These are phyloP conservation scores for Zalaria sp. DNA, from an alignment of 2,329 filamentous ascomycete genomes.

Conservation along the genomic window DNA sequence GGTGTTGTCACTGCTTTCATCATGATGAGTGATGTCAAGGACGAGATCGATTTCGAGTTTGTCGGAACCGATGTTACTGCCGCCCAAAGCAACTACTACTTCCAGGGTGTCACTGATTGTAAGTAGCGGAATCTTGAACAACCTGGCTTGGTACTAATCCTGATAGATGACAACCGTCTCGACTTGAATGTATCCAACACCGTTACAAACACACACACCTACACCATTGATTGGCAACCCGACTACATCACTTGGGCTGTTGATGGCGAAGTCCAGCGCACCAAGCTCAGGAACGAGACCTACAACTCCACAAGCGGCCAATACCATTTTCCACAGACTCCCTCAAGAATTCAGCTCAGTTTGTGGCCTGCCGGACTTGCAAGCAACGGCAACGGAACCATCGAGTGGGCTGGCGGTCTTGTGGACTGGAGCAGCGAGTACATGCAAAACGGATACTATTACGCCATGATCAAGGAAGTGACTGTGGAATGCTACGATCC, in stretches of 20 bases:
- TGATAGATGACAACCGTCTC: conserved; percentile 55
- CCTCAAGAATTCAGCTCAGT: conserved; percentile 79
- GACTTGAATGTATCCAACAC: conserved; percentile 61
- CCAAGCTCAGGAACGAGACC: conserved; percentile 60
- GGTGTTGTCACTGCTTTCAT: conserved; percentile 98
- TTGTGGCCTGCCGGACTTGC: conserved; percentile 85
- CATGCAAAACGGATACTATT: conserved; percentile 86
- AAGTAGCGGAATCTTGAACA: conserved; percentile 24
- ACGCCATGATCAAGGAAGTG: conserved; percentile 62
- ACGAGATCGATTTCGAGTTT: conserved; percentile 97
- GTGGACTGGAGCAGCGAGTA: conserved; percentile 74
- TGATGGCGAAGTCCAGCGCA: conserved; percentile 65
- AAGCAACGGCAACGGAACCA: conserved; percentile 68
- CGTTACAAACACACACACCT: conserved; percentile 68
- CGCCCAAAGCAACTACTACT: conserved; percentile 94
- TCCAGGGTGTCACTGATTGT: conserved; percentile 87
- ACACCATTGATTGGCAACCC: conserved; percentile 85
- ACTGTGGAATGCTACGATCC: conserved; percentile 76
- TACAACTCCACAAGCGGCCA: conserved; percentile 73
- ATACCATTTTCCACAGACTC: conserved; percentile 84
- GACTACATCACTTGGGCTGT: conserved; percentile 78
- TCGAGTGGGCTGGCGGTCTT: conserved; percentile 79
- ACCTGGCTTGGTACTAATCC: too few relatives aligned
- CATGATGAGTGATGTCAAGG: conserved; percentile 85
- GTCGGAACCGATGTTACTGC: conserved; percentile 64